Evolutionary conservation across 176 grass and related monocot species (phyloP).

Genomic region (Panicum miliaceum): DNA sequence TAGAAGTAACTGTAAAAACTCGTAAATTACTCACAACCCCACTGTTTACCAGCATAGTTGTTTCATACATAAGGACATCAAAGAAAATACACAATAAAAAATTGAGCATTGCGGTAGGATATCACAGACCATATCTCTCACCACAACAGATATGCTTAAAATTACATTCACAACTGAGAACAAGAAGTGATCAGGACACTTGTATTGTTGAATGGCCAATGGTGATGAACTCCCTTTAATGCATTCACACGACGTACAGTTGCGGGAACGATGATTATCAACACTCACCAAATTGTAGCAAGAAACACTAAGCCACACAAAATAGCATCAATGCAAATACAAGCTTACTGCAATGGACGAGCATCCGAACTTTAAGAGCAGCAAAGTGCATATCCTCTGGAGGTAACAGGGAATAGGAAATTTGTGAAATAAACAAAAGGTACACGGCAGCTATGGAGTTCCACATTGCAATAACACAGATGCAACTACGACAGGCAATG

Average conservation of each 20-base stretch:
- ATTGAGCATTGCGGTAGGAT: conserved; percentile 7
- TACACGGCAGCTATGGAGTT: neutral
- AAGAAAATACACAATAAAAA: conserved; percentile 10
- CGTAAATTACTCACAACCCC: conserved; percentile 12
- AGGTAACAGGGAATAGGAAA: neutral
- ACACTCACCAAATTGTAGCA: neutral
- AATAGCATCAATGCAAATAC: neutral
- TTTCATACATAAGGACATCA: neutral
- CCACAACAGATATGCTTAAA: neutral
- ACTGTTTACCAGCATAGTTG: neutral
- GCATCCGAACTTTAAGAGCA: conserved; percentile 3
- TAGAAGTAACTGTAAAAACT: conserved; percentile 14
- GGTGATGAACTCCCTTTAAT: neutral
- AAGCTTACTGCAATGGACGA: conserved; percentile 1
- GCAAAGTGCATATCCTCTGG: neutral
- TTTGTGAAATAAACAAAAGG: neutral
- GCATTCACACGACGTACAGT: neutral
- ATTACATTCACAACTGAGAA: neutral
- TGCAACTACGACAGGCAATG: neutral
- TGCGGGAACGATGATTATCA: neutral
- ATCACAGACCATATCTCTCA: neutral
- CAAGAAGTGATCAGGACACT: neutral
- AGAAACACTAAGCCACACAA: neutral
- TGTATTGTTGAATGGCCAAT: neutral
- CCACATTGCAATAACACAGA: neutral